phyloP scores from a whole-genome alignment of 2,329 filamentous ascomycete species.

The Monilinia fructigena region DNA sequence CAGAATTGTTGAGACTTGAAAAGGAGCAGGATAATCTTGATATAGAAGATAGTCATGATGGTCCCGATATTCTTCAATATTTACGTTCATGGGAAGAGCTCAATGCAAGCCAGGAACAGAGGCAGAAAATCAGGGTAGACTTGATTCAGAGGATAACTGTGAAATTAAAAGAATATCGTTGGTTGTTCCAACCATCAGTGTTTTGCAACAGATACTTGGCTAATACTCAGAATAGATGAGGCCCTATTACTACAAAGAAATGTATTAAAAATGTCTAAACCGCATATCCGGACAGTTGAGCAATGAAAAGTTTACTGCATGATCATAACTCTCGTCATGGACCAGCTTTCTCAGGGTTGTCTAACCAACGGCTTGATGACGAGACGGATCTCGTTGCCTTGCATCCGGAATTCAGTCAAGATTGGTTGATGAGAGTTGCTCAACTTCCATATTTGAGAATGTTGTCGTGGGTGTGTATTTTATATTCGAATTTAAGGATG shows the following conservation, averaged over 20 bases:
- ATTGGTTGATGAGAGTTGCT: no score
- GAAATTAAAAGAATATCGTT: neutral
- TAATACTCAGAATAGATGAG: neutral
- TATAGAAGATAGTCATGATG: neutral
- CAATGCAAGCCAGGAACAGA: neutral
- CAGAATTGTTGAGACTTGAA: neutral
- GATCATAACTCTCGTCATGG: neutral
- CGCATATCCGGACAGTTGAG: neutral
- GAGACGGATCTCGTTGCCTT: neutral
- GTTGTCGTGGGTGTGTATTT: no score
- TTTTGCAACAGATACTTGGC: no score
- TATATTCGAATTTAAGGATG: no score
- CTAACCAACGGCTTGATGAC: neutral
- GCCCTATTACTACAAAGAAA: neutral
- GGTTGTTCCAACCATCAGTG: no score
- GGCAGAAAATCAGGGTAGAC: neutral
- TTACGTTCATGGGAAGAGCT: neutral
- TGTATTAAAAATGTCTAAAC: neutral
- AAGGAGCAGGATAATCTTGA: constrained; percentile 7
- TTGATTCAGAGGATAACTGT: neutral
- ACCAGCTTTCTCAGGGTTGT: neutral
- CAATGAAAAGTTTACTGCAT: neutral
- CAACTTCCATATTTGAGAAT: no score
- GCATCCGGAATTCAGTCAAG: neutral
- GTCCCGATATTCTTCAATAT: neutral